Percentiles rank a stretch among this genome's conserved stretches.
Conservation (phyloP, 495 filamentous ascomycete genomes). For the Chaetomium tenue region DNA sequence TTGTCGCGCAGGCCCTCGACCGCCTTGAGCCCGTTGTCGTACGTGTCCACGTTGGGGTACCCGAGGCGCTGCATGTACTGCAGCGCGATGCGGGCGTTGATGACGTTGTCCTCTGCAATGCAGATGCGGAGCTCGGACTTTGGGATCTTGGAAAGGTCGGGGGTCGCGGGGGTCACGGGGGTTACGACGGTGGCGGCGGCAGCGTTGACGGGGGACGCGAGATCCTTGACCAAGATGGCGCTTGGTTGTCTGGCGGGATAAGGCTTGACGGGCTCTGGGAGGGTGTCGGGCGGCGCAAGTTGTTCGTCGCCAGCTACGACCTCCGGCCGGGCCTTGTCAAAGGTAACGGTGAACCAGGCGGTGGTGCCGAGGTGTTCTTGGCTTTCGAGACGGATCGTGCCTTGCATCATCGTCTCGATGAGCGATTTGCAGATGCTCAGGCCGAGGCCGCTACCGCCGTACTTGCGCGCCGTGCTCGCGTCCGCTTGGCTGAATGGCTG, state of each 20-base stretch:
- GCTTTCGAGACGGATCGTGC: slow-evolving; percentile 78
- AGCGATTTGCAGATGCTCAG: slow-evolving; percentile 93
- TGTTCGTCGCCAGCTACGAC: slow-evolving; percentile 51
- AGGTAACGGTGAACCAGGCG: slow-evolving; percentile 78
- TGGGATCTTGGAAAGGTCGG: slow-evolving; percentile 64
- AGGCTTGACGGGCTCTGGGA: background rate
- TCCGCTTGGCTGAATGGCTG: slow-evolving; percentile 89
- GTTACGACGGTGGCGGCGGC: slow-evolving; percentile 25
- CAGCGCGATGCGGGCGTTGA: slow-evolving; percentile 89
- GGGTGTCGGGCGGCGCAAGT: slow-evolving; percentile 30
- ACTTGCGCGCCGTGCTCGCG: slow-evolving; percentile 79
- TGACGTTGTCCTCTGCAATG: slow-evolving; percentile 88
- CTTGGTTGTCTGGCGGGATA: slow-evolving; percentile 22
- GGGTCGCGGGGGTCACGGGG: slow-evolving; percentile 54
- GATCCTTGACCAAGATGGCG: background rate
- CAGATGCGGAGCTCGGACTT: slow-evolving; percentile 77
- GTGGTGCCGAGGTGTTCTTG: slow-evolving; percentile 73
- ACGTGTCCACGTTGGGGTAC: slow-evolving; percentile 74
- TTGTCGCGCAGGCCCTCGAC: slow-evolving; percentile 78
- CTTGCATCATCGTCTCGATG: slow-evolving; percentile 86
- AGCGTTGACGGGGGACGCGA: background rate
- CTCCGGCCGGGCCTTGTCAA: slow-evolving; percentile 67
- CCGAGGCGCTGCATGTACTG: slow-evolving; percentile 83
- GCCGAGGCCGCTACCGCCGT: slow-evolving; percentile 86
- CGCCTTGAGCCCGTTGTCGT: slow-evolving; percentile 79